Percentiles rank a stretch among this genome's conserved stretches.
phyloP scores from a whole-genome alignment of 768 basidiomycete species.

The Porpolomopsis calyptriformis region DNA sequence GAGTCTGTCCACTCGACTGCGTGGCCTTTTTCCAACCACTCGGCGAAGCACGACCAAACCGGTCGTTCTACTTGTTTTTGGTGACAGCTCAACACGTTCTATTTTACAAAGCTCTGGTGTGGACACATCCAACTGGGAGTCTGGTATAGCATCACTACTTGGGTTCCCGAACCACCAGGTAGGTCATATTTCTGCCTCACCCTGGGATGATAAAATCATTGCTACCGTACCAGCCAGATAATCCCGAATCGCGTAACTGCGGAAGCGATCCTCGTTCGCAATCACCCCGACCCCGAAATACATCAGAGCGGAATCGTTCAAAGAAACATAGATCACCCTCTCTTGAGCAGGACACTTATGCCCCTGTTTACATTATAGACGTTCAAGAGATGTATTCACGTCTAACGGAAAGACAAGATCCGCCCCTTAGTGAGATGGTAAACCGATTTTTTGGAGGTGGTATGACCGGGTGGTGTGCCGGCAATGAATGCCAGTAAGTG shows the following conservation, averaged over 20 bases:
- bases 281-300: conserved; percentile 4
- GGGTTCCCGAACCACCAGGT: conserved; percentile 4
- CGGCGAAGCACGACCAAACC: conserved; percentile 17
- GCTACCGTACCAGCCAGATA: too few relatives aligned
- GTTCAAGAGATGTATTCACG: conserved; percentile 26
- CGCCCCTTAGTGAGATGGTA: conserved; percentile 22
- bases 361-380: conserved; percentile 32
- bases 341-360: conserved; percentile 9
- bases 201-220: background rate
- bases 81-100: conserved; percentile 28
- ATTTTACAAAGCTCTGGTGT: conserved; percentile 33
- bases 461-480: conserved; percentile 33
- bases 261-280: background rate
- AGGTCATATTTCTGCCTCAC: background rate
- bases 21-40: conserved; percentile 15
- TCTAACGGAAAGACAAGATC: conserved; percentile 26
- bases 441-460: conserved; percentile 21
- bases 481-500: conserved; percentile 42
- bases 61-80: conserved; percentile 37
- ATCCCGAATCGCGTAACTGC: too few relatives aligned
- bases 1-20: conserved; percentile 13
- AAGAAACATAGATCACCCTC: background rate
- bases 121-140: conserved; percentile 30
- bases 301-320: background rate
- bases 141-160: conserved; percentile 28